A percentile compares a stretch with the other conserved stretches of the same genome.
Evolutionary conservation across 1,139 yeast species (phyloP).

Genomic region (Debaryomycetaceae sp.): DNA sequence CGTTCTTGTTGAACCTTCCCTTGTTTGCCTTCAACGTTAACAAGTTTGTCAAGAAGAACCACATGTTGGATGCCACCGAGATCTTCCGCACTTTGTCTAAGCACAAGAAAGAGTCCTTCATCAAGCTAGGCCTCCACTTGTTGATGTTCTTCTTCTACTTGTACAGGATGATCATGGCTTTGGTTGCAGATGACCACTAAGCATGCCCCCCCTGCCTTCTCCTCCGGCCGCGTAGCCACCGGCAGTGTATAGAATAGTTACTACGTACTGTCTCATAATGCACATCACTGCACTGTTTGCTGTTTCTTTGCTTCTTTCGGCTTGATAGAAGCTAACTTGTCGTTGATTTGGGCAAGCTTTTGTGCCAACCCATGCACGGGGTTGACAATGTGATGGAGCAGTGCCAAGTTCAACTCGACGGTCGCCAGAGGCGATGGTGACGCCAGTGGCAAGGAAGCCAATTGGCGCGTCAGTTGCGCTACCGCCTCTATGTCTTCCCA

Average conservation of each 20-base stretch:
- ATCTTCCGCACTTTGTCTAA: slow-evolving; percentile 90
- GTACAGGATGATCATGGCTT: slow-evolving; percentile 94
- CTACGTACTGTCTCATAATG: neutral
- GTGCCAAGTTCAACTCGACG: slow-evolving; percentile 11
- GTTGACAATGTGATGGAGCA: slow-evolving; percentile 25
- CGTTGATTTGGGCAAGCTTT: slow-evolving; percentile 31
- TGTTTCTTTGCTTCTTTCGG: slow-evolving; percentile 1
- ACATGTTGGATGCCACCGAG: slow-evolving; percentile 94
- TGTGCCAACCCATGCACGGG: slow-evolving; percentile 37
- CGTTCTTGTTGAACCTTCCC: slow-evolving; percentile 82
- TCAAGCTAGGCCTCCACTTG: slow-evolving; percentile 87
- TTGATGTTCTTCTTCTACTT: slow-evolving; percentile 92
- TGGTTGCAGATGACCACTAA: slow-evolving; percentile 61
- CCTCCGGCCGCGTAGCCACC: too few species aligned
- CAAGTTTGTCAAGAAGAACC: slow-evolving; percentile 71
- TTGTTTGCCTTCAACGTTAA: slow-evolving; percentile 77
- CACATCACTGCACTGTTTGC: neutral
- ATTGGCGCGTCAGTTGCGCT: slow-evolving; percentile 5
- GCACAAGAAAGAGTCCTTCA: slow-evolving; percentile 88
- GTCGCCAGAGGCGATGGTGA: too few species aligned
- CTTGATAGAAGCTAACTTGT: slow-evolving; percentile 19
- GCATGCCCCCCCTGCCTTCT: too few species aligned
- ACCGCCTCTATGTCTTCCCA: slow-evolving; percentile 17
- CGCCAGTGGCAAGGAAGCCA: slow-evolving; percentile 8
- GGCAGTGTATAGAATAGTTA: neutral